A percentile compares a stretch with the other conserved stretches of the same genome.
Conservation (phyloP, 352 stramenopile genomes). For the Plasmopara halstedii region DNA sequence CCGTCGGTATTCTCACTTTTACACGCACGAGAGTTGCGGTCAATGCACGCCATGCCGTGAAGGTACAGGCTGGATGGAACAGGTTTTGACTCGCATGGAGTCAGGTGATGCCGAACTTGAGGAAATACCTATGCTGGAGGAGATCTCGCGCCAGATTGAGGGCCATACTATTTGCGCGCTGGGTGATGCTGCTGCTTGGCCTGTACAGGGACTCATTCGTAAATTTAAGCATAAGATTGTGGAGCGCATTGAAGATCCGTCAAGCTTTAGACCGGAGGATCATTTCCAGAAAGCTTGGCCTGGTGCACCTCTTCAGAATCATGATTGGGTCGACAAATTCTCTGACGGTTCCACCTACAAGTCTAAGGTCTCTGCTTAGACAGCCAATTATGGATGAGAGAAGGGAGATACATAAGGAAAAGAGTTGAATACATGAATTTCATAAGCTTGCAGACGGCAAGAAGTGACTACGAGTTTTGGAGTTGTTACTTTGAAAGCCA, state of each 20-base stretch:
- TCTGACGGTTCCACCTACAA: conserved; percentile 89
- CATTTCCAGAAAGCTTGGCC: conserved; percentile 94
- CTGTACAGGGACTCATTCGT: conserved; percentile 97
- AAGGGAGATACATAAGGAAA: conserved; percentile 18
- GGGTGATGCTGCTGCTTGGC: conserved; percentile 98
- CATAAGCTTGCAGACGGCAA: conserved; percentile 14
- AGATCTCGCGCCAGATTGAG: conserved; percentile 99
- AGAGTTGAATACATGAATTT: conserved; percentile 16
- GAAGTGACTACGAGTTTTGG: not conserved
- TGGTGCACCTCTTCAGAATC: conserved; percentile 93
- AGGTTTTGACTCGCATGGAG: conserved; percentile 98
- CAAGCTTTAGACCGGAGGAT: conserved; percentile 91
- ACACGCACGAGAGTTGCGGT: conserved; percentile 99
- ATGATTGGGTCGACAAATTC: conserved; percentile 92
- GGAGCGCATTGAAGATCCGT: conserved; percentile 95
- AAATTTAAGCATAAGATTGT: conserved; percentile 99
- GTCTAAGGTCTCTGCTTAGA: conserved; percentile 40
- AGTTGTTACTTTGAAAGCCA: conserved; percentile 9
- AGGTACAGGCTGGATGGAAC: conserved; percentile 96
- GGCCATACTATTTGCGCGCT: conserved; percentile 99
- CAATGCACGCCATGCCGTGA: conserved; percentile 99
- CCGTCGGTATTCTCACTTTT: conserved; percentile 98
- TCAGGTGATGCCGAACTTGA: conserved; percentile 95
- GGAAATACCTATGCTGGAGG: conserved; percentile 99
- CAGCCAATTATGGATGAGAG: conserved; percentile 4